A percentile compares a stretch with the other conserved stretches of the same genome.
These are phyloP conservation scores for Ophiorrhiza pumila DNA, from an alignment of 257 asterid species.

Conservation along the genomic window DNA sequence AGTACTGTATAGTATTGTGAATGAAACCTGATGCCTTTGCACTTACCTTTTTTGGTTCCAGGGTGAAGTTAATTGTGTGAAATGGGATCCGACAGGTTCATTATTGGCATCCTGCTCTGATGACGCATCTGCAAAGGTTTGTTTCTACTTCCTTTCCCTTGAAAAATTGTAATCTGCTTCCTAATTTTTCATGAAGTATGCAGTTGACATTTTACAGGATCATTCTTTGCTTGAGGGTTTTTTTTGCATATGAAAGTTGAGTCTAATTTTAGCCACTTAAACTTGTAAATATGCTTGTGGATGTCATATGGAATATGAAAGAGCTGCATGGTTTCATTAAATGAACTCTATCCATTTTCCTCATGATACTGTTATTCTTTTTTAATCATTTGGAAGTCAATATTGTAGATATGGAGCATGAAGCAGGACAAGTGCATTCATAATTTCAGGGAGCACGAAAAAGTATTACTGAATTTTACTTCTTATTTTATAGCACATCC, in stretches of 20 bases:
- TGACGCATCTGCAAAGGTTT: conserved; percentile 33
- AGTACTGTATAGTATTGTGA: not conserved
- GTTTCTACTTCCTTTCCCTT: not conserved
- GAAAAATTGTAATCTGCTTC: not conserved
- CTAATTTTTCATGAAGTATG: conserved; percentile 3
- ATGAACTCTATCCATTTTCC: not conserved
- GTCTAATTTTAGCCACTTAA: not conserved
- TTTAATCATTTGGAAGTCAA: not conserved
- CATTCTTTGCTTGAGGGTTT: not conserved
- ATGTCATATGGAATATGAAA: not conserved
- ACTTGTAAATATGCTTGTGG: not conserved
- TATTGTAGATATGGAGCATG: conserved; percentile 35
- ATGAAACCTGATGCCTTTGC: not conserved
- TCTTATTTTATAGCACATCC: not conserved
- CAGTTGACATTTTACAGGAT: not conserved
- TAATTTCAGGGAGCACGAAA: conserved; percentile 29
- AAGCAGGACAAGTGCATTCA: conserved; percentile 24
- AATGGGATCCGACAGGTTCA: conserved; percentile 33
- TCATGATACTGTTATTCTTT: not conserved
- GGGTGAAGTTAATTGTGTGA: conserved; percentile 41
- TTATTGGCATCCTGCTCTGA: conserved; percentile 39
- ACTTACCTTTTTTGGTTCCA: conserved; percentile 8
- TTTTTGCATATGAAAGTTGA: not conserved
- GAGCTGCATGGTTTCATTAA: not conserved
- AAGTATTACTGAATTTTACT: conserved; percentile 7